Evolutionary conservation across 225 moss, liverwort and hornwort species (phyloP).

Genomic region (Asterella californica): DNA sequence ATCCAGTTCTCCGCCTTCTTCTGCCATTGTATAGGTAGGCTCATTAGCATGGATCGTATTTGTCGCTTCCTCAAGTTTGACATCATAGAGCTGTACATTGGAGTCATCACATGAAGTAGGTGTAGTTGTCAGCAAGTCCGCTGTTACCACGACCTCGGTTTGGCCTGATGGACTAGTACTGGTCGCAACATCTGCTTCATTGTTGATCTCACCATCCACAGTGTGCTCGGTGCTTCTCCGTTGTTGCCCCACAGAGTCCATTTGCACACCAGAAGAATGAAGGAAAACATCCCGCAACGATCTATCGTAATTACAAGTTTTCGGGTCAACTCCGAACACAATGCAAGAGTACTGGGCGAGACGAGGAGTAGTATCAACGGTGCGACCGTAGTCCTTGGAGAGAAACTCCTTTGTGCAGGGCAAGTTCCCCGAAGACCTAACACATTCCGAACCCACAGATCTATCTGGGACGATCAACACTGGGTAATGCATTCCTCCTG

Average conservation of each 20-base stretch:
- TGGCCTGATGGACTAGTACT: background rate
- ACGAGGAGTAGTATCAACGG: slow-evolving; percentile 22
- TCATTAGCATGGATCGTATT: background rate
- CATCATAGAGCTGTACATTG: background rate
- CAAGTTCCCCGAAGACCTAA: slow-evolving; percentile 15
- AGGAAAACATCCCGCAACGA: slow-evolving; percentile 29
- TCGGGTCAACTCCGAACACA: slow-evolving; percentile 36
- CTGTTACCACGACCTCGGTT: background rate
- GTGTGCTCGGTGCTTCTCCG: slow-evolving; percentile 2
- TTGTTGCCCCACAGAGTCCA: background rate
- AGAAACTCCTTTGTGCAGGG: slow-evolving; percentile 27
- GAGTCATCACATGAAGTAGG: background rate
- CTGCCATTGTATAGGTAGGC: background rate
- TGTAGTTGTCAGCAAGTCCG: background rate
- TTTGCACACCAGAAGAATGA: background rate
- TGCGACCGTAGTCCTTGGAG: slow-evolving; percentile 36
- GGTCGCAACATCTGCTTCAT: background rate
- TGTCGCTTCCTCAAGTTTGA: background rate
- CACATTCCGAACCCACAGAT: slow-evolving; percentile 22
- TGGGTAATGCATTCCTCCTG: slow-evolving; percentile 38
- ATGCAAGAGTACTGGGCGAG: slow-evolving; percentile 31
- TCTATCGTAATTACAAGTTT: slow-evolving; percentile 46
- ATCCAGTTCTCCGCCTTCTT: no score
- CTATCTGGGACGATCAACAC: slow-evolving; percentile 23
- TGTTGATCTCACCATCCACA: background rate